A percentile compares a stretch with the other conserved stretches of the same genome.
Conservation (phyloP, 2,329 filamentous ascomycete species). For the Chaetomium olivaceum region DNA sequence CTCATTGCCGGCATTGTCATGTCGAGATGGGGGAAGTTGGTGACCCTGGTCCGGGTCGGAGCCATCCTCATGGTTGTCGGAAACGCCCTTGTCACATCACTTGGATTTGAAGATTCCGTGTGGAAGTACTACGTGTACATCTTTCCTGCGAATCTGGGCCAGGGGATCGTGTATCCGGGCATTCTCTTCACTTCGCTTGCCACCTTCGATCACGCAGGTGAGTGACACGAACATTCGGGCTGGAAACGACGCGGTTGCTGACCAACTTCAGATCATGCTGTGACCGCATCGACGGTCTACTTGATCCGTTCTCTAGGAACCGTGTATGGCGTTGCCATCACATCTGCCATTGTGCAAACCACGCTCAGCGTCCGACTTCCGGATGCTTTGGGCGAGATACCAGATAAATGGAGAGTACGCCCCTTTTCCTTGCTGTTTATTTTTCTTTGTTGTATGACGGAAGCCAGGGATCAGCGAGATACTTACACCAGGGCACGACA, state of each 20-base stretch:
- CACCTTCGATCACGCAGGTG: conserved; percentile 62
- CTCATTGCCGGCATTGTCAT: conserved; percentile 60
- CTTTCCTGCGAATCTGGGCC: conserved; percentile 59
- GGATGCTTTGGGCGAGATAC: conserved; percentile 53
- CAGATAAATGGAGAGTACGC: conserved; percentile 59
- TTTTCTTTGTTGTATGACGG: neutral
- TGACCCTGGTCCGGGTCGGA: conserved; percentile 54
- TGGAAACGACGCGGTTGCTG: conserved; percentile 10
- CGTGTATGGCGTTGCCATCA: conserved; percentile 65
- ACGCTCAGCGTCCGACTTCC: conserved; percentile 57
- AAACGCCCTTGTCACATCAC: conserved; percentile 52
- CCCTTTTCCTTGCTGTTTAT: conserved; percentile 20
- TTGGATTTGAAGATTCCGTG: conserved; percentile 51
- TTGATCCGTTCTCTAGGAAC: conserved; percentile 63
- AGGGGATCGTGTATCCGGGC: conserved; percentile 59
- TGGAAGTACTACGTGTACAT: conserved; percentile 60
- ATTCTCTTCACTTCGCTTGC: conserved; percentile 63
- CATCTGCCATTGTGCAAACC: conserved; percentile 64
- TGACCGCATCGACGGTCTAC: conserved; percentile 63
- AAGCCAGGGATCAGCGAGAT: neutral
- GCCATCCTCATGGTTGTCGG: conserved; percentile 55
- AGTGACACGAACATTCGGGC: conserved; percentile 27
- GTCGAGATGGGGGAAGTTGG: conserved; percentile 55
- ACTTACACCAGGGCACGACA: conserved; percentile 13
- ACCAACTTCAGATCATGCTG: conserved; percentile 56